phyloP scores from a whole-genome alignment of 805 yeast species.

The Ogataea paraovalis region DNA sequence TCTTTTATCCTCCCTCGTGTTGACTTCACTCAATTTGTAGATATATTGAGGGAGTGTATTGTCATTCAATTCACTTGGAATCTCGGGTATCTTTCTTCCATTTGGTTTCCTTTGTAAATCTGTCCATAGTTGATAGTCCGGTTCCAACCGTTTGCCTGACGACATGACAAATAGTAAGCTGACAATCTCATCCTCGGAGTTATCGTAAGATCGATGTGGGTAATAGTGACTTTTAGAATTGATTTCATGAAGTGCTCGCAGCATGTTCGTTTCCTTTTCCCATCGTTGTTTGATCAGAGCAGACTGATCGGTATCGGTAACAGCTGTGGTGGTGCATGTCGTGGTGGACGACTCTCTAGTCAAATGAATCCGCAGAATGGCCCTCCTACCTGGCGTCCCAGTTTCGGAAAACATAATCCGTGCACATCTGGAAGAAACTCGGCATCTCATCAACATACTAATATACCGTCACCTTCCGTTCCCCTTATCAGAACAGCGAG shows the following conservation, averaged over 20 bases:
- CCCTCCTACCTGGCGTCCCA: too few relatives aligned
- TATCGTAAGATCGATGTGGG: neutral
- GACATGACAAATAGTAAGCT: neutral
- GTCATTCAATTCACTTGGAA: constrained; percentile 9
- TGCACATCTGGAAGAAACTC: too few relatives aligned
- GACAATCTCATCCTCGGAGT: neutral
- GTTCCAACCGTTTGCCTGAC: too few relatives aligned
- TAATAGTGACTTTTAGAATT: constrained; percentile 2
- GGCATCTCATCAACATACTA: too few relatives aligned
- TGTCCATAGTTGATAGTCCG: constrained; percentile 3
- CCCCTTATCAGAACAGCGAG: too few relatives aligned
- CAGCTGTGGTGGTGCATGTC: neutral
- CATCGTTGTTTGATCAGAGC: neutral
- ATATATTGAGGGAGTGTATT: constrained; percentile 9
- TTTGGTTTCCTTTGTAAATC: neutral
- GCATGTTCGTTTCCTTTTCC: neutral
- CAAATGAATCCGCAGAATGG: too few relatives aligned
- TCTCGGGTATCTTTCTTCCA: constrained; percentile 3
- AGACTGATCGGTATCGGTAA: neutral
- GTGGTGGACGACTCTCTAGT: too few relatives aligned
- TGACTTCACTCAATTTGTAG: constrained; percentile 4
- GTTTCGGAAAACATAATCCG: too few relatives aligned
- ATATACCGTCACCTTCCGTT: too few relatives aligned
- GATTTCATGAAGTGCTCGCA: neutral
- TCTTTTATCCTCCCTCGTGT: constrained; percentile 9